Conservation (phyloP, 148 eudicot genomes). For the Chenopodium suecicum region DNA sequence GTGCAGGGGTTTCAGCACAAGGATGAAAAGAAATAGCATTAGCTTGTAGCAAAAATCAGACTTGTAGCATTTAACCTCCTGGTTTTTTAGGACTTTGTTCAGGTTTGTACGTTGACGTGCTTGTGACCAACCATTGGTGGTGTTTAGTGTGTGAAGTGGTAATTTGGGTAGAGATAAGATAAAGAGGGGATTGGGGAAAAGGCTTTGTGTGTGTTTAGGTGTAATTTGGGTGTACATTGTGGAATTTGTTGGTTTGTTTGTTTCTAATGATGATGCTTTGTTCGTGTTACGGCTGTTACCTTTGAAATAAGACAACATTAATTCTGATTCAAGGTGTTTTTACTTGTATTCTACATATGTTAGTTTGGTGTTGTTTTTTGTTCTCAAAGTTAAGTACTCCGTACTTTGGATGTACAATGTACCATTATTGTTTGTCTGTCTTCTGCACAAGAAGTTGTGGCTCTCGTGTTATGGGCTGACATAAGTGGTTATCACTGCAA, state of each 20-base stretch:
- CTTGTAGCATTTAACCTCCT: conserved; percentile 30
- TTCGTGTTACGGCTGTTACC: background rate
- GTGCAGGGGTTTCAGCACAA: conserved; percentile 29
- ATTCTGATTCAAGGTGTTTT: conserved; percentile 13
- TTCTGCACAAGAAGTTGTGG: background rate
- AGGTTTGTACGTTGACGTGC: conserved; percentile 8
- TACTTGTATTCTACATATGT: background rate
- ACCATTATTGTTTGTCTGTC: background rate
- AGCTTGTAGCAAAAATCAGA: conserved; percentile 18
- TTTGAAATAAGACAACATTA: conserved; percentile 15
- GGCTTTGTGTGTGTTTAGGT: conserved; percentile 25
- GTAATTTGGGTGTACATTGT: conserved; percentile 35
- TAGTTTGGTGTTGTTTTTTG: background rate
- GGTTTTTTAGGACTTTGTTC: conserved; percentile 8
- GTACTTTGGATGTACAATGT: background rate
- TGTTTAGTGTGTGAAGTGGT: conserved; percentile 3
- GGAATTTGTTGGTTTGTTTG: conserved; percentile 12
- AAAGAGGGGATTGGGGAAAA: background rate
- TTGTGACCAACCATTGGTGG: conserved; percentile 11
- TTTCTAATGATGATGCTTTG: conserved; percentile 21
- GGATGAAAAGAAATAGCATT: conserved; percentile 9
- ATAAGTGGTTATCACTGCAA: background rate
- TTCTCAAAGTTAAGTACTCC: background rate
- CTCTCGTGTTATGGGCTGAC: background rate
- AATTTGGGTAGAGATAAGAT: background rate